phyloP scores from a whole-genome alignment of 805 yeast genomes.

The Kodamaea neixiangensis region DNA sequence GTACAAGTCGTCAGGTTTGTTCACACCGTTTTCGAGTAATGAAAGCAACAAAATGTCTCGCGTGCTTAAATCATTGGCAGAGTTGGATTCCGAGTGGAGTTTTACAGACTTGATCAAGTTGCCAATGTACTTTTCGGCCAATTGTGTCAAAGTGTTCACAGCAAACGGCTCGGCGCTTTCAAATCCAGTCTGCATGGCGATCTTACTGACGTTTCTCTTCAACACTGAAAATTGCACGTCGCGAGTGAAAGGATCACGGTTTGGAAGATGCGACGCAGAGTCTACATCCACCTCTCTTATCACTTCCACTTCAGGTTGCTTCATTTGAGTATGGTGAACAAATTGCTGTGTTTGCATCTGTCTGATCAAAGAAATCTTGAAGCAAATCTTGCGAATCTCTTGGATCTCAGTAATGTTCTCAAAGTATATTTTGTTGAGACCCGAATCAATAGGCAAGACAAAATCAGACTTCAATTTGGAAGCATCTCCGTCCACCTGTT shows the following conservation, averaged over 20 bases:
- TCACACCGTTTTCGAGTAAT: slow-evolving; percentile 83
- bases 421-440: slow-evolving; percentile 60
- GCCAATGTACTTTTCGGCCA: slow-evolving; percentile 78
- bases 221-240: slow-evolving; percentile 66
- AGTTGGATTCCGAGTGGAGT: slow-evolving; percentile 65
- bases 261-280: slow-evolving; percentile 70
- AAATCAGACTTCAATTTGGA: slow-evolving; percentile 28
- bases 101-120: slow-evolving; percentile 73
- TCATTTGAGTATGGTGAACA: slow-evolving; percentile 71
- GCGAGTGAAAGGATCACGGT: slow-evolving; percentile 62
- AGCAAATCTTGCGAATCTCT: slow-evolving; percentile 82
- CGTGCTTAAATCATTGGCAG: slow-evolving; percentile 41
- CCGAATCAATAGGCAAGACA: slow-evolving; percentile 45
- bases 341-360: slow-evolving; percentile 86
- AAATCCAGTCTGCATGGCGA: slow-evolving; percentile 90
- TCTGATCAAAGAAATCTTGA: slow-evolving; percentile 82
- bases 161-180: slow-evolving; percentile 81
- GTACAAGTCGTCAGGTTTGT: slow-evolving; percentile 73
- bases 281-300: slow-evolving; percentile 77
- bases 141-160: slow-evolving; percentile 72
- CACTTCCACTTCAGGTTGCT: slow-evolving; percentile 64
- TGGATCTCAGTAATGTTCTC: slow-evolving; percentile 79
- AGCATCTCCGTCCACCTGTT: slow-evolving; percentile 27
- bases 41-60: slow-evolving; percentile 58
- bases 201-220: slow-evolving; percentile 68